These are phyloP conservation scores for Ophiostoma tasmaniense DNA, from an alignment of 2,329 filamentous ascomycete genomes.

Conservation along the genomic window DNA sequence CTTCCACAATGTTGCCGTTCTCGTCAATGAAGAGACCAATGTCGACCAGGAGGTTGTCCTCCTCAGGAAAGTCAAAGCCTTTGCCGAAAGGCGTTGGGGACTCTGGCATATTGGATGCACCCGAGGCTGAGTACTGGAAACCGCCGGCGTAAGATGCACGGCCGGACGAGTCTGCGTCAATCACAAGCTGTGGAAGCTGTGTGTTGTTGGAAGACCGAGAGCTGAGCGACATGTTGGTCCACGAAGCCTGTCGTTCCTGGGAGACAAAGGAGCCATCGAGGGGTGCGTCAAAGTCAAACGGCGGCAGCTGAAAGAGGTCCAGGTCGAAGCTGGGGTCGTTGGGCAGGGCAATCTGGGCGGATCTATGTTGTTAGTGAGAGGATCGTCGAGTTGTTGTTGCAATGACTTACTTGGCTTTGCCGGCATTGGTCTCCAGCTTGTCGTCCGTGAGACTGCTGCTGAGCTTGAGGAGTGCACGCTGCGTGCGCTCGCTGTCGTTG, in stretches of 20 bases:
- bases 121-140: constrained; percentile 17
- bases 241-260: constrained; percentile 18
- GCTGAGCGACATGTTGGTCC: constrained; percentile 18
- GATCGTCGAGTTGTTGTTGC: constrained; percentile 11
- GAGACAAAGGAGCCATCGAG: constrained; percentile 26
- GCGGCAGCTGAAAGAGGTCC: constrained; percentile 40
- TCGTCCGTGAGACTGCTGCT: constrained; percentile 54
- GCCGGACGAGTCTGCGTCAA: constrained; percentile 26
- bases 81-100: constrained; percentile 19
- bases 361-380: constrained; percentile 15
- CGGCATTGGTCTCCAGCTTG: constrained; percentile 61
- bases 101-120: constrained; percentile 15
- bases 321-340: constrained; percentile 79
- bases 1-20: constrained; percentile 21
- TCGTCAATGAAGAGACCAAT: constrained; percentile 28
- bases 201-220: constrained; percentile 27
- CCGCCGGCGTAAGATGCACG: constrained; percentile 15
- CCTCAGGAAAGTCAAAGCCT: constrained; percentile 34
- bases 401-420: constrained; percentile 50
- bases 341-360: constrained; percentile 64
- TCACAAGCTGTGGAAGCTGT: constrained; percentile 37
- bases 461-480: constrained; percentile 55
- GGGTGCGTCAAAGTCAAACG: constrained; percentile 40
- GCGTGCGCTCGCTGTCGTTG: constrained; percentile 63
- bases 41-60: constrained; percentile 33